Conservation (phyloP, 331 rosid species). For the Quercus tomentella region DNA sequence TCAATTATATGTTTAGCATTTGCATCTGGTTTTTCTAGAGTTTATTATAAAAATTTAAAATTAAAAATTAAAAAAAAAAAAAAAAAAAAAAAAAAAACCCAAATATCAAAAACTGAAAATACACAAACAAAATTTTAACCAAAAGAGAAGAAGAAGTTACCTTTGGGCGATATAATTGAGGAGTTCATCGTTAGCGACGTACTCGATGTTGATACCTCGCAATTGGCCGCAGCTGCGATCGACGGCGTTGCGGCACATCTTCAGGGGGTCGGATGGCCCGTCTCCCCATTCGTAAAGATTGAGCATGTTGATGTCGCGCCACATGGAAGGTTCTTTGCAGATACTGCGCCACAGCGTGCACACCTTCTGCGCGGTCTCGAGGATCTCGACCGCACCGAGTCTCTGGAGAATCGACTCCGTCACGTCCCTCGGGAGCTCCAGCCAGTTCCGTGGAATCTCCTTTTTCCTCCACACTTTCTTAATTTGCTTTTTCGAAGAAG, state of each 20-base stretch:
- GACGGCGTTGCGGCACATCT: constrained; percentile 7
- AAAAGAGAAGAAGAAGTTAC: background rate
- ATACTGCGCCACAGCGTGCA: too few relatives aligned
- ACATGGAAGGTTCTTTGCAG: too few relatives aligned
- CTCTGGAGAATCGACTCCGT: background rate
- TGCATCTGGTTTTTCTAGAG: too few relatives aligned
- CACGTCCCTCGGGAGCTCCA: background rate
- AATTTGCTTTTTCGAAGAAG: too few relatives aligned
- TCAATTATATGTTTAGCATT: too few relatives aligned
- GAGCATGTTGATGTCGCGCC: constrained; percentile 24
- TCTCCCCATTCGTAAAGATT: background rate
- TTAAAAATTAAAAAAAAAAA: too few relatives aligned
- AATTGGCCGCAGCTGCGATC: constrained; percentile 25
- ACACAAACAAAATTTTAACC: too few relatives aligned
- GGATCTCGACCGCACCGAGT: background rate
- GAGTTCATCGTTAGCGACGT: constrained; percentile 22
- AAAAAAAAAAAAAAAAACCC: too few relatives aligned
- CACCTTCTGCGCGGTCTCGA: background rate
- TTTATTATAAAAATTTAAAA: too few relatives aligned
- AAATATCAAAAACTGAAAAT: too few relatives aligned
- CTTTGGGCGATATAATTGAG: constrained; percentile 25
- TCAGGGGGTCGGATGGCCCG: constrained; percentile 2
- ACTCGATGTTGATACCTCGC: constrained; percentile 13
- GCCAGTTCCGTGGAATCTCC: background rate
- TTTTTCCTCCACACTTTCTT: too few relatives aligned